Evolutionary conservation across 1,284 basidiomycete species (phyloP).

Genomic region (Gomphus sp.): DNA sequence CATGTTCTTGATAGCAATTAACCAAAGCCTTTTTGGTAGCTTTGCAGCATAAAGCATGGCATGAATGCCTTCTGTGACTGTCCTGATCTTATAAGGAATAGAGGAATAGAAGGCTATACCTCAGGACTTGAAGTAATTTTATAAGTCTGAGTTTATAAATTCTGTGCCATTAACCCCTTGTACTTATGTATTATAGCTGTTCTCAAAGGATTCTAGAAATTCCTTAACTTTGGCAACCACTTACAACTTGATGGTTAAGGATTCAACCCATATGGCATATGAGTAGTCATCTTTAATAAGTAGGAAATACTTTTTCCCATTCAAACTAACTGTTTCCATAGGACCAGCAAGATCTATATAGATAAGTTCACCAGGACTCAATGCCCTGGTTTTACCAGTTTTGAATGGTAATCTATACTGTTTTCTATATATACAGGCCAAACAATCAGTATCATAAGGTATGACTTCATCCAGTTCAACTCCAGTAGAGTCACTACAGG

Average conservation of each 20-base stretch:
- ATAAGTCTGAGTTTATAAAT: neutral
- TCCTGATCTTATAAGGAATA: constrained; percentile 13
- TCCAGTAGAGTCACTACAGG: neutral
- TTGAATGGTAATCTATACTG: neutral
- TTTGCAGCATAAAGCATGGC: constrained; percentile 8
- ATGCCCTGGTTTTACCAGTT: neutral
- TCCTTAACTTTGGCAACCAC: neutral
- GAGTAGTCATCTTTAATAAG: constrained; percentile 3
- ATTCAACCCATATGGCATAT: neutral
- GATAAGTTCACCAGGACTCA: neutral
- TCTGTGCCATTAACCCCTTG: constrained; percentile 5
- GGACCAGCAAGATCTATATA: neutral
- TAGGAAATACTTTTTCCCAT: neutral
- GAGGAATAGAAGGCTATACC: constrained; percentile 6
- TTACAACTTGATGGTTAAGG: neutral
- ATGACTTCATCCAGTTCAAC: neutral
- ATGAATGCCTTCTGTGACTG: constrained; percentile 2
- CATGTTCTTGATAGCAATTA: constrained; percentile 12
- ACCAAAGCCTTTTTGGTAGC: constrained; percentile 14
- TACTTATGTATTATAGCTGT: neutral
- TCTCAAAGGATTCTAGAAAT: neutral
- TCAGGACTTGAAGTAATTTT: neutral
- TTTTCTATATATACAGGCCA: neutral
- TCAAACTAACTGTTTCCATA: too few species aligned
- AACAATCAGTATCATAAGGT: neutral